Percentiles rank a stretch among this genome's conserved stretches.
These are phyloP conservation scores for Fusarium coicis DNA, from an alignment of 2,329 filamentous ascomycete species.

Conservation along the genomic window DNA sequence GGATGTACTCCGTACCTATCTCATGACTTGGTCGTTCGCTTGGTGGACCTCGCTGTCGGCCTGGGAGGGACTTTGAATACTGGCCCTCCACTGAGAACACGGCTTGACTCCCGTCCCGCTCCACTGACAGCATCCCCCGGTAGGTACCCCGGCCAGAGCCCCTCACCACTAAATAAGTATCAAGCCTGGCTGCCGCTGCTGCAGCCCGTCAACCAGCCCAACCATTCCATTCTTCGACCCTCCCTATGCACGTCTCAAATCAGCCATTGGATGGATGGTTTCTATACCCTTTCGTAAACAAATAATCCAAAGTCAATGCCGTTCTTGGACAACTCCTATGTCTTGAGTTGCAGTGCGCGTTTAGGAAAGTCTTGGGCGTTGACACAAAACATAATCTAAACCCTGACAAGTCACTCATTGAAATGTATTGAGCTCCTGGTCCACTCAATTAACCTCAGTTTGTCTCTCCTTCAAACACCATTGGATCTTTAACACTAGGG, in stretches of 20 bases:
- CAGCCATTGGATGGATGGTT: conserved; percentile 17
- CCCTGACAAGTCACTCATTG: background rate
- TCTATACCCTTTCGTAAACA: conserved; percentile 2
- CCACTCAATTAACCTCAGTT: conserved; percentile 15
- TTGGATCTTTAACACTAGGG: background rate
- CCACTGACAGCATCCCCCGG: conserved; percentile 38
- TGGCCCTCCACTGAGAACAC: conserved; percentile 33
- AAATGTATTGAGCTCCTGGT: conserved; percentile 28
- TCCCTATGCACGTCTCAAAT: conserved; percentile 3
- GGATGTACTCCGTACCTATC: conserved; percentile 30
- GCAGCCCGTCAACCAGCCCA: conserved; percentile 24
- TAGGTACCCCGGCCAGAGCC: conserved; percentile 4
- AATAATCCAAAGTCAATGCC: background rate
- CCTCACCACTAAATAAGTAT: conserved; percentile 23
- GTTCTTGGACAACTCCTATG: background rate
- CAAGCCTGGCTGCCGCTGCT: conserved; percentile 21
- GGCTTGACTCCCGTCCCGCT: conserved; percentile 33
- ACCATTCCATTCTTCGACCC: conserved; percentile 18
- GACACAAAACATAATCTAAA: conserved; percentile 9
- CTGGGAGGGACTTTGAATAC: conserved; percentile 27
- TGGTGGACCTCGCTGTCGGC: conserved; percentile 27
- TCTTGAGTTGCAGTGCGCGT: background rate
- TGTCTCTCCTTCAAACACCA: conserved; percentile 33
- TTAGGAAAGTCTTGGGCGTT: conserved; percentile 16
- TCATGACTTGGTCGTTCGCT: conserved; percentile 20